Percentiles rank a stretch among this genome's conserved stretches.
Evolutionary conservation across 1,139 yeast genomes (phyloP).

Genomic region (Schizosaccharomyces versatilis): DNA sequence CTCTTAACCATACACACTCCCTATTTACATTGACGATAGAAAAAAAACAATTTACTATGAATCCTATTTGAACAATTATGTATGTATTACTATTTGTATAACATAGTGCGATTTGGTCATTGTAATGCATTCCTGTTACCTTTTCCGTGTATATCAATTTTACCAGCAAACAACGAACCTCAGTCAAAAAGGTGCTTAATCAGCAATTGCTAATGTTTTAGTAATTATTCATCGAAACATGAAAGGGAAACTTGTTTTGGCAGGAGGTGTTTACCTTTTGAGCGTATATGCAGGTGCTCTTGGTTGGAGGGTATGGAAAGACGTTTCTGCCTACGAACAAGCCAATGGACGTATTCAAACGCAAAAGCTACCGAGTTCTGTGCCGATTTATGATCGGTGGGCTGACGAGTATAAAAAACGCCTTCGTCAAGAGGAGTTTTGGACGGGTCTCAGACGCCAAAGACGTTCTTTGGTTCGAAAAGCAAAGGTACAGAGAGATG

Average conservation of each 20-base stretch:
- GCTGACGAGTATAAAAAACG: slow-evolving; percentile 68
- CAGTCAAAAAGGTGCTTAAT: too few relatives aligned
- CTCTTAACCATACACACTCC: background rate
- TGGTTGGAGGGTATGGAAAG: slow-evolving; percentile 1
- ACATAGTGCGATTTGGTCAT: too few relatives aligned
- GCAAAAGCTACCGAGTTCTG: background rate
- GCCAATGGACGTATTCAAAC: too few relatives aligned
- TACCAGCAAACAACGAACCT: too few relatives aligned
- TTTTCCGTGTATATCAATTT: too few relatives aligned
- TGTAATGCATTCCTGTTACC: too few relatives aligned
- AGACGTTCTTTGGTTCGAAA: slow-evolving; percentile 69
- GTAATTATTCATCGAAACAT: too few relatives aligned
- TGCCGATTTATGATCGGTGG: slow-evolving; percentile 34
- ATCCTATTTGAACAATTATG: too few relatives aligned
- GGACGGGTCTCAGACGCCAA: slow-evolving; percentile 60
- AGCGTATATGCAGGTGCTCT: background rate
- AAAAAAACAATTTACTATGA: too few relatives aligned
- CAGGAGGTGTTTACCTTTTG: background rate
- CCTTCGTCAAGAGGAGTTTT: slow-evolving; percentile 67
- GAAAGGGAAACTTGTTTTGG: background rate
- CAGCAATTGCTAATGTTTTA: too few relatives aligned
- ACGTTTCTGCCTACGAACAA: background rate
- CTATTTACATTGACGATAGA: background rate
- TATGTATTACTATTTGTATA: too few relatives aligned
- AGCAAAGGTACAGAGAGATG: slow-evolving; percentile 12